phyloP scores from a whole-genome alignment of 345 rosid genomes.

The Triadica sebifera region DNA sequence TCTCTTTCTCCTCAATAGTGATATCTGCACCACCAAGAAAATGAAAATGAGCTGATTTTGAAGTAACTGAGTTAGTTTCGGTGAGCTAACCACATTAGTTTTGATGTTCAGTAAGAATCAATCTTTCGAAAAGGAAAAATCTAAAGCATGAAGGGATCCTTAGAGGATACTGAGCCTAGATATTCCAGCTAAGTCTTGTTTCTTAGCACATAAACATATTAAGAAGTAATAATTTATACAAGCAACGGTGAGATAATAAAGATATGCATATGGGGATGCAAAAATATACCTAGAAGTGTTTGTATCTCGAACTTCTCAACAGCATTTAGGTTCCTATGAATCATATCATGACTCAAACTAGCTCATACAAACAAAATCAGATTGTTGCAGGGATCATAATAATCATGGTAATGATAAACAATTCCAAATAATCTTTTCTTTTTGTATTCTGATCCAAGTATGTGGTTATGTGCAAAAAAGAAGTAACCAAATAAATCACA shows the following conservation, averaged over 20 bases:
- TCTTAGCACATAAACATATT: neutral
- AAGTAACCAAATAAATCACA: slow-evolving; percentile 1
- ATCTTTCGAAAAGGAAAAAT: neutral
- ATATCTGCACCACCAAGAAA: slow-evolving; percentile 36
- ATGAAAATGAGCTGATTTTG: slow-evolving; percentile 5
- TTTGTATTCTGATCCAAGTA: neutral
- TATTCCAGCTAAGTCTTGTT: neutral
- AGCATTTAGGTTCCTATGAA: neutral
- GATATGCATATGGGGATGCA: neutral
- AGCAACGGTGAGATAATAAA: neutral
- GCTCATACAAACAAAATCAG: neutral
- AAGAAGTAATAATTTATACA: neutral
- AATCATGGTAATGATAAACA: neutral
- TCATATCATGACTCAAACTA: neutral
- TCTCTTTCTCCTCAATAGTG: slow-evolving; percentile 32
- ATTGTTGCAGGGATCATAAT: neutral
- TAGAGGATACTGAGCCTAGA: neutral
- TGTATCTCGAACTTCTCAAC: neutral
- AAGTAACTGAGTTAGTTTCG: neutral
- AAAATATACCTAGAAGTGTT: no score
- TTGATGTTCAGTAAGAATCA: neutral
- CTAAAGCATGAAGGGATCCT: neutral
- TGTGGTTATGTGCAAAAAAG: neutral
- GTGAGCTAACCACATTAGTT: neutral
- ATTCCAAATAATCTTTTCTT: neutral